Evolutionary conservation across 2,329 filamentous ascomycete genomes (phyloP), one percentile per base, ranked within the genome.

Genomic region (Monilinia laxa): DNA sequence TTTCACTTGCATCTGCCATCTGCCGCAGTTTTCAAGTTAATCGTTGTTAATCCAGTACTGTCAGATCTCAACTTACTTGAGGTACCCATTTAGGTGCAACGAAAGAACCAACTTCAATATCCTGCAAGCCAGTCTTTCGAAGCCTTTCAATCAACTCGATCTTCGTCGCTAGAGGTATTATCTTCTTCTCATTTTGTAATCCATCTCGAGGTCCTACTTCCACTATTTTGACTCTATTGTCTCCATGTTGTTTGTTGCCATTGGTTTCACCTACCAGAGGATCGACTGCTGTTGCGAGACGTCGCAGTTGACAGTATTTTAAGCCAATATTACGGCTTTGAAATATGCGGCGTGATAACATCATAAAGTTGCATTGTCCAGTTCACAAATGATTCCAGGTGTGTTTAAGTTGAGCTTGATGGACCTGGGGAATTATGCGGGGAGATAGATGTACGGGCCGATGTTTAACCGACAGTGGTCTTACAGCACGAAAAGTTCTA

Each of bases 161-260:
- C 78, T 96, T 96, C 2, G 88, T 92, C 9, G 83, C 81, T 14
- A 91, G 80, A 0, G 90, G 81, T 70, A 96, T 89, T 38, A 82
- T 82, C 70, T 81, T 85, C 79, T 90, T 90, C 80, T 95, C 90
- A 75, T 95, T 96, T 76, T 96, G 92, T 64, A 96, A 80, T n/a
- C 92, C 92, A 80, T 96, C 92, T 71, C 92, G 84, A 45, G 92
- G 91, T 11, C 91, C 91, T 69, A 96, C 92, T 80, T 96, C 92
- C 69, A 95, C 88, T 51, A 96, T 87, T 78, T 82, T 84, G 68
- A 87, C 83, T 20, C 70, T 72, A 65, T 77, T 76, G 62, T 68
- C 68, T 31, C 67, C 67, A 62, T 71, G 54, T 67, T 71, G 70
- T 59, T 72, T 68, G 58, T 69, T 67, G 23, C 67, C 64, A 66